Evolutionary conservation across 2,329 filamentous ascomycete species (phyloP).

Genomic region (Neodidymelliopsis sp.): DNA sequence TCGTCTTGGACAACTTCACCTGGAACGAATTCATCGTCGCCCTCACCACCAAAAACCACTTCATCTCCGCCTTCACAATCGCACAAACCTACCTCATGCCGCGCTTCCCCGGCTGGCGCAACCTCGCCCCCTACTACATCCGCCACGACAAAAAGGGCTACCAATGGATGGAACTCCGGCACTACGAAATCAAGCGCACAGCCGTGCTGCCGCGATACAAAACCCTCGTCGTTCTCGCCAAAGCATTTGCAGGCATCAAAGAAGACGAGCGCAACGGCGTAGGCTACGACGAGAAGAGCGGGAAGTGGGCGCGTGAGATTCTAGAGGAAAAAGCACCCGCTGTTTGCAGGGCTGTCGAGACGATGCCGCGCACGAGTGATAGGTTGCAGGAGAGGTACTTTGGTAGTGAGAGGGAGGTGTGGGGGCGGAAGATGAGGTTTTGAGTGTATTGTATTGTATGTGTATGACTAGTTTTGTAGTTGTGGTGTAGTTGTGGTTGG

Average conservation of each 20-base stretch:
- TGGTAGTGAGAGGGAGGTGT: background rate
- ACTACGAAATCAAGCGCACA: constrained; percentile 32
- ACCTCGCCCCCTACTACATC: constrained; percentile 31
- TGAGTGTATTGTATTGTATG: no score
- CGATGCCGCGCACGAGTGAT: constrained; percentile 52
- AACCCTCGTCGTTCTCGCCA: constrained; percentile 53
- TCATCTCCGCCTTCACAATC: constrained; percentile 72
- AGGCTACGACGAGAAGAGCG: constrained; percentile 30
- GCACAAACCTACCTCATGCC: constrained; percentile 83
- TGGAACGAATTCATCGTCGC: constrained; percentile 81
- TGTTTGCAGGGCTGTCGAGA: constrained; percentile 53
- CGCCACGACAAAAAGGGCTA: constrained; percentile 32
- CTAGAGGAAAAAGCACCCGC: constrained; percentile 48
- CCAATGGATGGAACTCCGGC: constrained; percentile 40
- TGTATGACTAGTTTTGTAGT: no score
- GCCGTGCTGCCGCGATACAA: constrained; percentile 52
- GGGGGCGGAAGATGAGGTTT: no score
- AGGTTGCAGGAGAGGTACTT: constrained; percentile 41
- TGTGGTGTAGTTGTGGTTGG: no score
- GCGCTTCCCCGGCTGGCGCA: constrained; percentile 76
- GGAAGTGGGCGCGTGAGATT: constrained; percentile 34
- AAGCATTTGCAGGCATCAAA: constrained; percentile 46
- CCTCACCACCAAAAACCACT: constrained; percentile 67
- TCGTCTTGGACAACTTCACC: constrained; percentile 75
- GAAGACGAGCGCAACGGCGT: constrained; percentile 43